Evolutionary conservation across 495 filamentous ascomycete species (phyloP), one percentile per base, ranked within the genome.

Genomic region (Neurospora sp.): DNA sequence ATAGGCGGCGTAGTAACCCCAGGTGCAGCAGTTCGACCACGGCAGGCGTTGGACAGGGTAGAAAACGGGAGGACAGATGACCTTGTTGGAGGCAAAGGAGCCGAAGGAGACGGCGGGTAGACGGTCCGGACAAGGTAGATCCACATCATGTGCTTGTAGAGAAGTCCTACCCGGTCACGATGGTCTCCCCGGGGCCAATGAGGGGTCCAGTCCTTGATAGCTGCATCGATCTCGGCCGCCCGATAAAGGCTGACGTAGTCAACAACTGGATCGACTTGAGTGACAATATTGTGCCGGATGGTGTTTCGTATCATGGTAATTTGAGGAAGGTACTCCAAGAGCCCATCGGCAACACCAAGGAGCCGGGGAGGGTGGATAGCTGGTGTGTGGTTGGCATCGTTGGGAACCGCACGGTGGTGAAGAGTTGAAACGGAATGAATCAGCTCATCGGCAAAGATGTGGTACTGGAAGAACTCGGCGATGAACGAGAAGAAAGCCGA

Each of bases 81-180:
- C 38, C 76, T 70, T 38, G 77, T 74, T 10, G 80, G 73, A 7
- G 79, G 14, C 54, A 66, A 73, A 5, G 79, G 73, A n/a, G 84
- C 72, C 7, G 74, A 72, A 0, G 81, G 72, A 12, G 81, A 82
- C 1, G 86, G 86, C n/a, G 92, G 92, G 73, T 91, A 90, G 75
- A 96, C 92, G 2, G 94, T 97, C 39, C 94, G 89, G 79, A 92
- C 92, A 0, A 97, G 86, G 78, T 97, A 97, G 6, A 97, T 89
- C 93, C 93, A 97, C 73, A 94, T 92, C 76, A 92, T 93, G 79
- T 97, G 94, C 62, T 93, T 89, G 80, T 97, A 97, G 6, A 97
- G 87, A 73, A 94, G 88, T 1, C 90, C 91, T 39, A 93, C 89
- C n/a, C 86, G 87, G 78, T 90, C 92, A 48, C 94, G 92, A 27